Conservation (phyloP, 2,329 filamentous ascomycete species). For the Pseudogymnoascus sp. region DNA sequence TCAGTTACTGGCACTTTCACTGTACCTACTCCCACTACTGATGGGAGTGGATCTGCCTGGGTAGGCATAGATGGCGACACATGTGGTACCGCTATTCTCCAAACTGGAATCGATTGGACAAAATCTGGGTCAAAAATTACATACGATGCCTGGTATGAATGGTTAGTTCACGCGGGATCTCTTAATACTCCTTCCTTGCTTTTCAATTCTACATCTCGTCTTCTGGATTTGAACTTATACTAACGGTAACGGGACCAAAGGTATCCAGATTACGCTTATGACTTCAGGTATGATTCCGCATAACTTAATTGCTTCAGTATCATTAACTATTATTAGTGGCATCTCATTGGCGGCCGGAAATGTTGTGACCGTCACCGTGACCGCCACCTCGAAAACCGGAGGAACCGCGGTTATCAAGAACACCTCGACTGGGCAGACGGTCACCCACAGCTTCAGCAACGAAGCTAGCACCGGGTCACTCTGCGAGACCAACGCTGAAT, state of each 20-base stretch:
- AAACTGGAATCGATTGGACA: constrained; percentile 49
- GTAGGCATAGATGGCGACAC: constrained; percentile 55
- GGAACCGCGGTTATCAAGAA: constrained; percentile 40
- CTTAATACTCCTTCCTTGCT: background rate
- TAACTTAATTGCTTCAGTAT: background rate
- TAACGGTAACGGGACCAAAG: background rate
- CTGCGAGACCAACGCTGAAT: constrained; percentile 41
- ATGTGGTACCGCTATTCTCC: constrained; percentile 44
- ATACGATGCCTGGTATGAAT: constrained; percentile 54
- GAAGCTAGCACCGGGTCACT: constrained; percentile 28
- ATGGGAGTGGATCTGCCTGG: constrained; percentile 46
- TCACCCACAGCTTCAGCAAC: constrained; percentile 35
- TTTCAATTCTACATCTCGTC: background rate
- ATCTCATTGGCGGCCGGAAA: constrained; percentile 39
- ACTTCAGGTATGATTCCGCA: constrained; percentile 31
- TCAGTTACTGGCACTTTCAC: constrained; percentile 45
- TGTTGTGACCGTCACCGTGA: constrained; percentile 33
- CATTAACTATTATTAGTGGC: constrained; percentile 15
- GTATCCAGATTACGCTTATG: constrained; percentile 46
- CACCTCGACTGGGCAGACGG: constrained; percentile 35
- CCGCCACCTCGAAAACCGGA: constrained; percentile 30
- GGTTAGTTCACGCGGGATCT: constrained; percentile 24
- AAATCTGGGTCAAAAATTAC: constrained; percentile 33
- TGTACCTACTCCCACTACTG: constrained; percentile 39
- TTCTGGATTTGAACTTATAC: background rate